Conservation (phyloP, 176 grass and related monocot genomes). For the Aegilops sharonensis region DNA sequence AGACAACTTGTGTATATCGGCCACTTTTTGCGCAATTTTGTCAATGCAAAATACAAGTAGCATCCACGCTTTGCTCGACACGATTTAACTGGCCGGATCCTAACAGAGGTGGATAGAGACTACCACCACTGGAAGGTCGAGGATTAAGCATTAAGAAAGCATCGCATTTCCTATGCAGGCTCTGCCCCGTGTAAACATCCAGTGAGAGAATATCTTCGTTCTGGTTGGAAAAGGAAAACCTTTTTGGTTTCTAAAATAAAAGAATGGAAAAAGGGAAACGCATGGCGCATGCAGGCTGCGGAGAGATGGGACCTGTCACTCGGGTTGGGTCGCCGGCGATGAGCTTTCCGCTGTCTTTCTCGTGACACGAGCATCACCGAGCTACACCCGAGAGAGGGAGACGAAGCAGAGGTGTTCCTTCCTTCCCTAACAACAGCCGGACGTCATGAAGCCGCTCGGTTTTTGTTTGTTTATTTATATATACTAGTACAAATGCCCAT, state of each 20-base stretch:
- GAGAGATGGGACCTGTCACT: neutral
- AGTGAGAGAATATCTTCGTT: too few relatives aligned
- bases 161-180: neutral
- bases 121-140: neutral
- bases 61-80: slow-evolving; percentile 6
- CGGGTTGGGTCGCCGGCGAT: neutral
- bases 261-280: too few relatives aligned
- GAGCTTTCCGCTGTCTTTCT: slow-evolving; percentile 23
- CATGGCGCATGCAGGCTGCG: neutral
- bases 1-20: neutral
- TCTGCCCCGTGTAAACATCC: neutral
- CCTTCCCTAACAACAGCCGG: neutral
- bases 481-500: too few relatives aligned
- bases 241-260: too few relatives aligned
- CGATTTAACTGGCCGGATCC: neutral
- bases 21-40: neutral
- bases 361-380: slow-evolving; percentile 25
- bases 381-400: neutral
- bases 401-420: slow-evolving; percentile 17
- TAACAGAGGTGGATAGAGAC: neutral
- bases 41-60: neutral
- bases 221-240: too few relatives aligned
- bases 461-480: too few relatives aligned
- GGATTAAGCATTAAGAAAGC: neutral
- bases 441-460: too few relatives aligned